Base-by-base conservation (phyloP, 352 stramenopile species). In the Pythium aristosporum region DNA sequence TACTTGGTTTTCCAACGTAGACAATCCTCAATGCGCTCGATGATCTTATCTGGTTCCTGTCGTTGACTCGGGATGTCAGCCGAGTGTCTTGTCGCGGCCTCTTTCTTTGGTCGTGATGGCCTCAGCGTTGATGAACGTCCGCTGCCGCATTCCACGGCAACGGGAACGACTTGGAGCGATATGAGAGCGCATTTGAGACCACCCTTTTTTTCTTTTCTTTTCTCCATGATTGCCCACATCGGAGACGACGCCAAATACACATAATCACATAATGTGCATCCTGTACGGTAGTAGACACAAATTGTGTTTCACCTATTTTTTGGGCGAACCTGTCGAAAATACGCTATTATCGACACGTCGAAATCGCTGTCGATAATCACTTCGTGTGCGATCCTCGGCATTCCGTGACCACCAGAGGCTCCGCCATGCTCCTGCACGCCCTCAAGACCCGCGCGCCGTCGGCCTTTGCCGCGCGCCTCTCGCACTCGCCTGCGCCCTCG, bases 1-100 rank as follows among this genome's bases (percentile, higher is more conserved):
- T 67, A 71, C 53, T 67, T 71, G 58, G 59, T 63, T 68, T 72
- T 65, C 41, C 55, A 65, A 72, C 58, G 59, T 68, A 65, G 54
- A 72, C 55, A 63, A 64, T 68, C 57, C 58, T 58, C 53, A 68
- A 67, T 63, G 47, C 36, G 54, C 37, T 52, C 65, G 63, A 70
- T 70, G 63, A 70, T 63, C 43, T 51, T 67, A 46, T 55, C 50
- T 12, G 57, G 50, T 60, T 64, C 57, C 57, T 54, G 50, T 49
- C 64, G 61, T 71, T 55, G 64, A 71, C 37, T 71, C 64, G 64
- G 63, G 63, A 68, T 63, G 62, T 69, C 48, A 30, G 47, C 32
- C 20, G 9, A 25, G 46, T 12, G 46, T 50, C 21, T 47, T 55
- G 46, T 47, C 12, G 37, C 13, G 30, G 32, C 50, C 50, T 57